Percentiles rank a stretch among this genome's conserved stretches.
These are phyloP conservation scores for Colletotrichum falcatum DNA, from an alignment of 2,329 filamentous ascomycete species.

Conservation along the genomic window DNA sequence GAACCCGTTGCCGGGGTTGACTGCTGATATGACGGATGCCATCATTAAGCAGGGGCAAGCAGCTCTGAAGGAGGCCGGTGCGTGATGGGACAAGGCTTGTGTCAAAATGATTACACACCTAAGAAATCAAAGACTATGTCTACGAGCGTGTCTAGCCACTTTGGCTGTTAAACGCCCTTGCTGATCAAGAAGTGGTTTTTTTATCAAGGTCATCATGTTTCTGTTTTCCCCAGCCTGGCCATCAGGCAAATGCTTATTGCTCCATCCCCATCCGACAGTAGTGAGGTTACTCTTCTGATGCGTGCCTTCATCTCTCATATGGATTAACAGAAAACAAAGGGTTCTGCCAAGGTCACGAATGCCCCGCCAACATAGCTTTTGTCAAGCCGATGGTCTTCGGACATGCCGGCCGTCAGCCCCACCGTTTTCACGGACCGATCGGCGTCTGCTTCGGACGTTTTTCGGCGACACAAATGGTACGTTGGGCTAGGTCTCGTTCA, in stretches of 20 bases:
- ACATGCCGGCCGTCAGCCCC: conserved; percentile 4
- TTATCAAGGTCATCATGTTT: background rate
- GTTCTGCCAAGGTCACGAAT: background rate
- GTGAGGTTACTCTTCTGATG: background rate
- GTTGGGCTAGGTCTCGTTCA: conserved; percentile 2
- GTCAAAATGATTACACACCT: background rate
- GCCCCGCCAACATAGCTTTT: background rate
- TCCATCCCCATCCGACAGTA: background rate
- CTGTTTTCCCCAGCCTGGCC: background rate
- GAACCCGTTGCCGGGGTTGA: conserved; percentile 33
- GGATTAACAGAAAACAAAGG: background rate
- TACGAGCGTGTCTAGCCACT: background rate
- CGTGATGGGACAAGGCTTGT: conserved; percentile 6
- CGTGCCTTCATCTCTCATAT: background rate
- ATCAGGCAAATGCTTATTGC: no score
- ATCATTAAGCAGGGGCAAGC: conserved; percentile 38
- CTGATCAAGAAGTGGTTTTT: background rate
- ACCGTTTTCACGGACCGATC: background rate
- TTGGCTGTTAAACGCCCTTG: background rate
- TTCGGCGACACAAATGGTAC: background rate
- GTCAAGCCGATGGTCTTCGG: conserved; percentile 16
- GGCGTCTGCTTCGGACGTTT: background rate
- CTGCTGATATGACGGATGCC: conserved; percentile 33
- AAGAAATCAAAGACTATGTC: background rate
- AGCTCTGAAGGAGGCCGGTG: conserved; percentile 37